Conservation (phyloP, 2,329 filamentous ascomycete genomes). For the Alternaria burnsii region DNA sequence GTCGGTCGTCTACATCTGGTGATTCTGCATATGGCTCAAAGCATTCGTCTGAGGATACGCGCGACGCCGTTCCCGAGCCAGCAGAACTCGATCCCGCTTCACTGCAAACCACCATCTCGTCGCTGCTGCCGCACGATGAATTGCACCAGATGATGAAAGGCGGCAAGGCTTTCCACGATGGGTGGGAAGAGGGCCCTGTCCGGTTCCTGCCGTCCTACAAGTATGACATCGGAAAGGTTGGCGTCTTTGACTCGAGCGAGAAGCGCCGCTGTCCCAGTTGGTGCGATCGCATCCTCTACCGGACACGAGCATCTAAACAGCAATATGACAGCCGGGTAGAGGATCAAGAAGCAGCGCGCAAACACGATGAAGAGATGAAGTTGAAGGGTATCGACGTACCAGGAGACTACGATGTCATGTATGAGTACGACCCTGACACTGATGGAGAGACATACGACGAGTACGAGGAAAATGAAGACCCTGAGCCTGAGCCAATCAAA, state of each 20-base stretch:
- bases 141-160: conserved; percentile 75
- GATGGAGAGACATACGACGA: conserved; percentile 65
- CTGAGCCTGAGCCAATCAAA: conserved; percentile 59
- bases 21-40: conserved; percentile 32
- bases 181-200: conserved; percentile 89
- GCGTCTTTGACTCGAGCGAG: conserved; percentile 92
- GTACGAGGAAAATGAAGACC: conserved; percentile 48
- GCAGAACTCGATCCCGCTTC: conserved; percentile 78
- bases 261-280: conserved; percentile 93
- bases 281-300: conserved; percentile 93
- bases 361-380: conserved; percentile 85
- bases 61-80: conserved; percentile 48
- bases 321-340: conserved; percentile 69
- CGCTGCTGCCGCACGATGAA: conserved; percentile 89
- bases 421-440: conserved; percentile 86
- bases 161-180: conserved; percentile 85
- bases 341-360: conserved; percentile 72
- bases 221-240: conserved; percentile 93
- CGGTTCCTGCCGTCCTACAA: conserved; percentile 95
- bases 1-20: conserved; percentile 26
- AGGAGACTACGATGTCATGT: conserved; percentile 82
- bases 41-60: conserved; percentile 20
- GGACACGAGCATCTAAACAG: conserved; percentile 75
- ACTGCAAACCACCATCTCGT: conserved; percentile 86
- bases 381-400: conserved; percentile 77